phyloP scores from a whole-genome alignment of 495 filamentous ascomycete genomes.

The Achaetomiella virescens region DNA sequence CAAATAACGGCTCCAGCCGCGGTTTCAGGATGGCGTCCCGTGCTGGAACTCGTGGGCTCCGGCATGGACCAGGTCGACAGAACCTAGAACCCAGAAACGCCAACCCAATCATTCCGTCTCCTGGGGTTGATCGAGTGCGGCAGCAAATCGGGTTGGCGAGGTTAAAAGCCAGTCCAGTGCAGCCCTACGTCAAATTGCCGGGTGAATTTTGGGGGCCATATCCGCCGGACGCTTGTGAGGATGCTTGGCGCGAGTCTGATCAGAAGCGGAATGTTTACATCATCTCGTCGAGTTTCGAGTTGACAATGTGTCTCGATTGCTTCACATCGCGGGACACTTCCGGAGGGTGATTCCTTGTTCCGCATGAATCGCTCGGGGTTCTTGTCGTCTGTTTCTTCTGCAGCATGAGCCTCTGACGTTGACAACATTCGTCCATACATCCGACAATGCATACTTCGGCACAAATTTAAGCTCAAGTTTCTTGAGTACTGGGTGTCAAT shows the following conservation, averaged over 20 bases:
- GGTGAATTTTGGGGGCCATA: slow-evolving; percentile 16
- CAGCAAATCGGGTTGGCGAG: slow-evolving; percentile 22
- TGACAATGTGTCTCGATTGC: background rate
- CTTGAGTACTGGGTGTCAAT: too few relatives aligned
- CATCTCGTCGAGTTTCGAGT: slow-evolving; percentile 12
- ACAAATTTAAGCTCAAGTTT: too few relatives aligned
- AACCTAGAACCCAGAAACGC: background rate
- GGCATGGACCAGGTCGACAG: slow-evolving; percentile 3
- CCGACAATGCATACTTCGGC: too few relatives aligned
- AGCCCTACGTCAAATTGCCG: slow-evolving; percentile 26
- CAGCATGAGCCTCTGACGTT: too few relatives aligned
- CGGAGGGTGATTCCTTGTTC: background rate
- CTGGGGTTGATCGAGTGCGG: background rate
- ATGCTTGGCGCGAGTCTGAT: background rate
- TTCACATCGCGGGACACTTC: background rate
- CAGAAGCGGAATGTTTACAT: too few relatives aligned
- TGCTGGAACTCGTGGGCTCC: slow-evolving; percentile 6
- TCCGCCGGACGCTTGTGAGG: slow-evolving; percentile 20
- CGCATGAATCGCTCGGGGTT: too few relatives aligned
- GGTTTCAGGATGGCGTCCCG: slow-evolving; percentile 25
- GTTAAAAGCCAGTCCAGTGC: slow-evolving; percentile 19
- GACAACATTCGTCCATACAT: too few relatives aligned
- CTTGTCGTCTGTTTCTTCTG: too few relatives aligned
- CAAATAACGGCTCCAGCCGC: slow-evolving; percentile 18
- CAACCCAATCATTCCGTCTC: slow-evolving; percentile 9